Evolutionary conservation across 2,329 filamentous ascomycete species (phyloP).

Genomic region (Tolypocladium album): DNA sequence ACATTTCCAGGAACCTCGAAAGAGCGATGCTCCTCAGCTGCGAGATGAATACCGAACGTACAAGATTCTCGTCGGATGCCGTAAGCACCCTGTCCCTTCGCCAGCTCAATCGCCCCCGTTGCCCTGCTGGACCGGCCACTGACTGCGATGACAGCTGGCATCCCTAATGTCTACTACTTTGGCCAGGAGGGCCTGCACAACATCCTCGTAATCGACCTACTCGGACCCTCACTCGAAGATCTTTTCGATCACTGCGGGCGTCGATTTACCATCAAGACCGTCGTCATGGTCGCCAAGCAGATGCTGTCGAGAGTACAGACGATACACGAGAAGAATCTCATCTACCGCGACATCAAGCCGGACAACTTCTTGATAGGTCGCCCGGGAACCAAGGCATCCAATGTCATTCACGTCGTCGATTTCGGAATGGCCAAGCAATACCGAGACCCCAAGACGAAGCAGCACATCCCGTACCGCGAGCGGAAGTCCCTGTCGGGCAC

Average conservation of each 20-base stretch:
- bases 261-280: constrained; percentile 92
- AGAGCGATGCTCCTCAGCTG: constrained; percentile 95
- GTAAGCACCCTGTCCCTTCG: constrained; percentile 45
- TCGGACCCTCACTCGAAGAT: constrained; percentile 90
- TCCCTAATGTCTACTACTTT: constrained; percentile 99
- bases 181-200: constrained; percentile 98
- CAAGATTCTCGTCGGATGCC: constrained; percentile 98
- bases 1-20: constrained; percentile 73
- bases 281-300: constrained; percentile 98
- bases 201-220: constrained; percentile 93
- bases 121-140: constrained; percentile 6
- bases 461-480: constrained; percentile 96
- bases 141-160: constrained; percentile 57
- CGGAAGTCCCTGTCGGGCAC: constrained; percentile 94
- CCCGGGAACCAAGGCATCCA: constrained; percentile 84
- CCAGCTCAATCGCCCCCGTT: neutral
- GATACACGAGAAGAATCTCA: constrained; percentile 98
- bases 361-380: constrained; percentile 98
- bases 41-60: constrained; percentile 98
- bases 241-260: constrained; percentile 96
- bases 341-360: constrained; percentile 98
- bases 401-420: constrained; percentile 96
- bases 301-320: constrained; percentile 91
- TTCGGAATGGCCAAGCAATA: constrained; percentile 99
- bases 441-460: constrained; percentile 95